Conservation (phyloP, 805 yeast genomes). For the Saturnispora quitensis region DNA sequence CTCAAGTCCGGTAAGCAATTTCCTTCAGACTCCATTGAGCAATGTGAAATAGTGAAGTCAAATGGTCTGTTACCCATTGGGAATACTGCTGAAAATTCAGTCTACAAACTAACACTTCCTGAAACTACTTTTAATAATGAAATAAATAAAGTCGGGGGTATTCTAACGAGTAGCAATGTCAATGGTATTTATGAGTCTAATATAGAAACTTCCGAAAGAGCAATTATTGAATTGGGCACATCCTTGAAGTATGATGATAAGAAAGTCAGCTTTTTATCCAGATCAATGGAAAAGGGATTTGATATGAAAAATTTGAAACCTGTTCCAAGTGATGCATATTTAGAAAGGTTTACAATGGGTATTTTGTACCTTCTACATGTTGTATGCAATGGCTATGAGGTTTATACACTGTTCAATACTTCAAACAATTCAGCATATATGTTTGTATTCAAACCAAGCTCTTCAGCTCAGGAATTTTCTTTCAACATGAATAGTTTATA, state of each 20-base stretch:
- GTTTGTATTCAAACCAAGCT: conserved; percentile 59
- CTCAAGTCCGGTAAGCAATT: conserved; percentile 37
- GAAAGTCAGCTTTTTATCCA: conserved; percentile 75
- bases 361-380: conserved; percentile 61
- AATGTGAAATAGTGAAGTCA: conserved; percentile 50
- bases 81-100: conserved; percentile 33
- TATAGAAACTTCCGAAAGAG: conserved; percentile 58
- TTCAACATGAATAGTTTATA: conserved; percentile 45
- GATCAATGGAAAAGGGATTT: conserved; percentile 81
- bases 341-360: conserved; percentile 46
- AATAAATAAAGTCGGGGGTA: conserved; percentile 44
- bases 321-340: conserved; percentile 42
- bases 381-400: conserved; percentile 65
- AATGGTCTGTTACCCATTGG: conserved; percentile 66
- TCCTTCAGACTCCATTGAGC: conserved; percentile 30
- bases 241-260: conserved; percentile 60
- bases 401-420: conserved; percentile 57
- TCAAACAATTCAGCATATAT: conserved; percentile 45
- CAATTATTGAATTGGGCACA: conserved; percentile 70
- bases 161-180: conserved; percentile 53
- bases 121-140: conserved; percentile 55
- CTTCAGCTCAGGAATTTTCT: conserved; percentile 57
- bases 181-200: conserved; percentile 72
- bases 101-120: conserved; percentile 61
- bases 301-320: conserved; percentile 44